phyloP scores from a whole-genome alignment of 2,329 filamentous ascomycete species.

The Sarocladiaceae sp. region DNA sequence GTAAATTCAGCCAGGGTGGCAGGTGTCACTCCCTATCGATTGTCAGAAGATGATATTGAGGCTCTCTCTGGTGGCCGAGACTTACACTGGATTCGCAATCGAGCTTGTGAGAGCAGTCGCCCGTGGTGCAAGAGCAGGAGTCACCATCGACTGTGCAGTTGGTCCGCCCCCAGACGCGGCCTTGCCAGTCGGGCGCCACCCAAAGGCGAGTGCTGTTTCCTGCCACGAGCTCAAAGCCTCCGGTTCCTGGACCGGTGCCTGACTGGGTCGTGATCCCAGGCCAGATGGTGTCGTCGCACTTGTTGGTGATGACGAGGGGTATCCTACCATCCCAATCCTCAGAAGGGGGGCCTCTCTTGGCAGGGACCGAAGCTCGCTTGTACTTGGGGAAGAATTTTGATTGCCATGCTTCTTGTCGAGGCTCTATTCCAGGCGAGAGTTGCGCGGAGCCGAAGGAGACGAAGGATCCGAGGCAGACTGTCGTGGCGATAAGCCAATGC shows the following conservation, averaged over 20 bases:
- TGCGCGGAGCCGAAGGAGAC: background rate
- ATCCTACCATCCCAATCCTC: constrained; percentile 32
- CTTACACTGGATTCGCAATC: constrained; percentile 64
- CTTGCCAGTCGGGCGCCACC: constrained; percentile 71
- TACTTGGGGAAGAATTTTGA: constrained; percentile 18
- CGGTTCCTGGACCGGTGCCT: constrained; percentile 58
- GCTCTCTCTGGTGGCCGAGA: background rate
- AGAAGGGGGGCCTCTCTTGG: constrained; percentile 23
- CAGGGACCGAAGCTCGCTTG: background rate
- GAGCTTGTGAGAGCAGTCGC: constrained; percentile 67
- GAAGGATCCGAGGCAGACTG: background rate
- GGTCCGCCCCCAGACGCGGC: constrained; percentile 75
- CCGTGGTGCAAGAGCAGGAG: constrained; percentile 64
- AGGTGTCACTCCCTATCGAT: constrained; percentile 59
- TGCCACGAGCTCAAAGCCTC: constrained; percentile 61
- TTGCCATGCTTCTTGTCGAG: constrained; percentile 15
- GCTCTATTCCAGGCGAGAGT: background rate
- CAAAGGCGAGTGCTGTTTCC: constrained; percentile 54
- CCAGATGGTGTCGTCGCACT: constrained; percentile 65
- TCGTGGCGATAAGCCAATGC: background rate
- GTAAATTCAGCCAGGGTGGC: constrained; percentile 78
- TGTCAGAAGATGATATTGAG: constrained; percentile 6
- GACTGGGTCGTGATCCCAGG: constrained; percentile 69
- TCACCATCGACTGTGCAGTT: constrained; percentile 71
- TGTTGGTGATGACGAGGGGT: constrained; percentile 65